A percentile compares a stretch with the other conserved stretches of the same genome.
Evolutionary conservation across 2,329 filamentous ascomycete species (phyloP).

Genomic region (Aspergillus ochraceoroseus): DNA sequence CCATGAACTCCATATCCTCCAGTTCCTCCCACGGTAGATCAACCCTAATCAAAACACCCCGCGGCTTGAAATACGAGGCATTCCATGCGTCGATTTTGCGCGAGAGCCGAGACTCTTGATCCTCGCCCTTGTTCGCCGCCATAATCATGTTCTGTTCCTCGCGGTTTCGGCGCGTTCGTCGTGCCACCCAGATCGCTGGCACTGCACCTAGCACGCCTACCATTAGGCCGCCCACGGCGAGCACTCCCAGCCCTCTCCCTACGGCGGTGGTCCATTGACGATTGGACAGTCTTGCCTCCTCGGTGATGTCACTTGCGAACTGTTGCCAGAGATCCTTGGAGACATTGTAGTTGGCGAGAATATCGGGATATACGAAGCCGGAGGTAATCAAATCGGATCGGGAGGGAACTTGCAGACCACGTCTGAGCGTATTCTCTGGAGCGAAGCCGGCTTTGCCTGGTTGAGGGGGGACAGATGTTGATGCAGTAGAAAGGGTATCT

Average conservation of each 20-base stretch:
- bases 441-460: not conserved
- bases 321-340: conserved; percentile 23
- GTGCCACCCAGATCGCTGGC: conserved; percentile 26
- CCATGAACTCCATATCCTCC: conserved; percentile 25
- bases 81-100: conserved; percentile 29
- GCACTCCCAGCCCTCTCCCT: conserved; percentile 27
- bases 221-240: conserved; percentile 31
- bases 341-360: conserved; percentile 23
- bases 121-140: conserved; percentile 18
- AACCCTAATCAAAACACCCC: conserved; percentile 29
- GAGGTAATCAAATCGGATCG: conserved; percentile 25
- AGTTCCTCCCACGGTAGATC: conserved; percentile 30
- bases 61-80: conserved; percentile 26
- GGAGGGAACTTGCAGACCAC: conserved; percentile 32
- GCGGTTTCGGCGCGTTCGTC: conserved; percentile 18
- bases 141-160: conserved; percentile 28
- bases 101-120: conserved; percentile 13
- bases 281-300: conserved; percentile 27
- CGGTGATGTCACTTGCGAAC: conserved; percentile 28
- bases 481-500: not conserved
- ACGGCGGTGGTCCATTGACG: conserved; percentile 30
- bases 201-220: conserved; percentile 29
- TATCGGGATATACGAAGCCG: conserved; percentile 30
- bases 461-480: not conserved
- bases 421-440: conserved; percentile 14